phyloP scores from a whole-genome alignment of 306 rosid genomes.

The Rosa multiflora region DNA sequence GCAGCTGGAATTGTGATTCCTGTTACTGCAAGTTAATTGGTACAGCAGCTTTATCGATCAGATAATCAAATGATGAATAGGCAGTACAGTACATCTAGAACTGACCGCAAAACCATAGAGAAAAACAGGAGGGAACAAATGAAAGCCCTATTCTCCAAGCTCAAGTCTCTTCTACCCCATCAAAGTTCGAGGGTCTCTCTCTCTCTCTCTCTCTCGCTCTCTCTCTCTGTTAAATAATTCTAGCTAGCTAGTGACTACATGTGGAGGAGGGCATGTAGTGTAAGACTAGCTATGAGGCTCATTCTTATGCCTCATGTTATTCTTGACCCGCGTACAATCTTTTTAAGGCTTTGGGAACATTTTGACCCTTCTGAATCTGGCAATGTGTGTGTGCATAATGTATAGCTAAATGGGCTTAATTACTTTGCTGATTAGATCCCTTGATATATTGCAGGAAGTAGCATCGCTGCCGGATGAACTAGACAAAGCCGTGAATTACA shows the following conservation, averaged over 20 bases:
- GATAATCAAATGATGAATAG: conserved; percentile 15
- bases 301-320: too few relatives aligned
- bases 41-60: conserved; percentile 18
- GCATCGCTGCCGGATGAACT: conserved; percentile 52
- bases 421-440: neutral
- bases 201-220: neutral
- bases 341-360: too few relatives aligned
- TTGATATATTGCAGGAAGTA: conserved; percentile 30
- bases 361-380: neutral
- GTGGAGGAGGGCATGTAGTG: too few relatives aligned
- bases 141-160: conserved; percentile 55
- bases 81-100: conserved; percentile 50
- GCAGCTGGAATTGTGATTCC: neutral
- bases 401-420: neutral
- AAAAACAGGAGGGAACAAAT: conserved; percentile 64
- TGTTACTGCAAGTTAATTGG: neutral
- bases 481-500: conserved; percentile 62
- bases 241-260: too few relatives aligned
- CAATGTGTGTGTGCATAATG: neutral
- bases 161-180: conserved; percentile 56
- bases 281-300: too few relatives aligned
- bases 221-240: neutral
- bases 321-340: too few relatives aligned
- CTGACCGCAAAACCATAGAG: conserved; percentile 60
- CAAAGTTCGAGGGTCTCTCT: conserved; percentile 43